Conservation (phyloP, 2,329 filamentous ascomycete genomes). For the Phyllosticta paracitricarpa region DNA sequence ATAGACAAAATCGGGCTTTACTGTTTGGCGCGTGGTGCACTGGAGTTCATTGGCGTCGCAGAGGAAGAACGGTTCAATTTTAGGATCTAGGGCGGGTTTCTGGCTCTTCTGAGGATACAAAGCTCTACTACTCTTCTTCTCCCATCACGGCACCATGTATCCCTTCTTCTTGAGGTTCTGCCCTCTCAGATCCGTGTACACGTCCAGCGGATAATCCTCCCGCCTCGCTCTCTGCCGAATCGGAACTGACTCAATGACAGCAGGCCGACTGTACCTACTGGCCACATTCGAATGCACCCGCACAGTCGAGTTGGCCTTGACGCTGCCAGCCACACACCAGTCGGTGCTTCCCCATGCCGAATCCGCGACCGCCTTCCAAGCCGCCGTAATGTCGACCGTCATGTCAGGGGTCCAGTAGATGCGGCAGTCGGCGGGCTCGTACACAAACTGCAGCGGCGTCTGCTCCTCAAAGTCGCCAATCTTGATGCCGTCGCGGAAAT, state of each 20-base stretch:
- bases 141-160: constrained; percentile 3
- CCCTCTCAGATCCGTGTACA: constrained; percentile 20
- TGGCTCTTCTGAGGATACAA: background rate
- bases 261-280: constrained; percentile 14
- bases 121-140: background rate
- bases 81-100: background rate
- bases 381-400: constrained; percentile 40
- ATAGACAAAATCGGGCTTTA: background rate
- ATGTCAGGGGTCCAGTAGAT: constrained; percentile 51
- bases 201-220: constrained; percentile 25
- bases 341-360: constrained; percentile 23
- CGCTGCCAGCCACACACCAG: constrained; percentile 24
- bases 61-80: background rate
- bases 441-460: constrained; percentile 50
- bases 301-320: constrained; percentile 14
- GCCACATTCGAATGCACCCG: constrained; percentile 12
- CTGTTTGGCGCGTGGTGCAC: background rate
- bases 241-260: constrained; percentile 17
- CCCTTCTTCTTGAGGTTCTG: constrained; percentile 1
- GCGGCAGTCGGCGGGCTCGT: constrained; percentile 52
- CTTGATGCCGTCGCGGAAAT: constrained; percentile 33
- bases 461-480: constrained; percentile 28
- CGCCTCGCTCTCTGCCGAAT: constrained; percentile 20
- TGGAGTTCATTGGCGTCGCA: background rate
- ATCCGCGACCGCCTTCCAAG: constrained; percentile 42